Evolutionary conservation across 768 basidiomycete species (phyloP), one percentile per base, ranked within the genome.

Genomic region (Bullera alba): DNA sequence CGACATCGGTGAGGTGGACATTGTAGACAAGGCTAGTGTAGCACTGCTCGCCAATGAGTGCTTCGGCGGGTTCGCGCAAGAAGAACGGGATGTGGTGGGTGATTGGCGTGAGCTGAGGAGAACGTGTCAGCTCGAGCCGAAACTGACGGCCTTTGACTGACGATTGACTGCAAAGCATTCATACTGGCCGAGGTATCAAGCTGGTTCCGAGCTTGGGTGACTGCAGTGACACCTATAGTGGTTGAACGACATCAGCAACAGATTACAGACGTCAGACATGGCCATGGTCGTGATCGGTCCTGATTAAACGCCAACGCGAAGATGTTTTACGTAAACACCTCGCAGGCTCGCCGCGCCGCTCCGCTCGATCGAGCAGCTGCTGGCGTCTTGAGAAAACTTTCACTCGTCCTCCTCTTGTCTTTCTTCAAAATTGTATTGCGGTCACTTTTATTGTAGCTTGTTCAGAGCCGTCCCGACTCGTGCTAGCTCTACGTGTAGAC

Each of bases 31-130:
- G 81, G 51, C 86, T 84, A 37, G 79, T 77, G 76, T 95, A 97
- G 72, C 93, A 97, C 80, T 86, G 80, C 89, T 87, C 70, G 51
- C 92, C 90, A 27, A 96, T 79, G 25, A 95, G 80, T 2, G 84
- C 83, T 10, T 83, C 78, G 3, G 87, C 86, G 0, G 91, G 79
- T 68, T 91, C 83, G 54, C 80, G 81, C 52, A 96, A 74, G 70
- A 91, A 83, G 77, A 81, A 83, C 3, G 91, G 90, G n/a, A 95
- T 75, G 71, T 85, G 85, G 61, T 79, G 80, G 22, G 89, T 92
- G 57, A 93, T 46, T 4, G 64, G 26, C 4, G 67, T 70, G 29
- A 71, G 50, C 68, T 71, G 22, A 19, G 30, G 29, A 39, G n/a
- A 26, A 16, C 7, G 42, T 22, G 43, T 25, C 15, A 10, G 2